Evolutionary conservation across 2,329 filamentous ascomycete genomes (phyloP).

Genomic region (Pseudogymnoascus sp.): DNA sequence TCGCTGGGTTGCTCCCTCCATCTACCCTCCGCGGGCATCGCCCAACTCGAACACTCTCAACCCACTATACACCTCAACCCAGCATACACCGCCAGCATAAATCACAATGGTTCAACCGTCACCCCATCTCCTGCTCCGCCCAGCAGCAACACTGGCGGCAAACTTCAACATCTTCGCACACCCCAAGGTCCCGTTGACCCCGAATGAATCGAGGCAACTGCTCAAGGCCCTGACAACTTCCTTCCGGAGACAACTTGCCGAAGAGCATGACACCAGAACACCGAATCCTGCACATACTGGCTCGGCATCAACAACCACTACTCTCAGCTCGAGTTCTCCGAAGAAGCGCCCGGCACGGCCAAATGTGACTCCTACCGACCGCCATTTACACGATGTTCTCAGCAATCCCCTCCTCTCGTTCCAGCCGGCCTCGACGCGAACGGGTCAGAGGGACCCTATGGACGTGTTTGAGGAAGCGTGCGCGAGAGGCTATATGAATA

Average conservation of each 20-base stretch:
- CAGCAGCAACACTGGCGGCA: constrained; percentile 36
- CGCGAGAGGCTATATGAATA: constrained; percentile 24
- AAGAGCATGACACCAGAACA: constrained; percentile 35
- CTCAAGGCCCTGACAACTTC: constrained; percentile 52
- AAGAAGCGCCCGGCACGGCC: constrained; percentile 3
- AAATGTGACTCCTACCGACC: constrained; percentile 29
- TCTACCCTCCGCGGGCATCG: not conserved
- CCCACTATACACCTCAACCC: not conserved
- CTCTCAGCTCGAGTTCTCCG: constrained; percentile 14
- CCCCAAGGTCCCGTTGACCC: constrained; percentile 42
- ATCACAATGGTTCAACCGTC: constrained; percentile 41
- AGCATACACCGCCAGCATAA: not conserved
- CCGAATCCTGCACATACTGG: constrained; percentile 23
- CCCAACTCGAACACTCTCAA: not conserved
- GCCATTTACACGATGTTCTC: constrained; percentile 41
- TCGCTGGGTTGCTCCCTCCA: not conserved
- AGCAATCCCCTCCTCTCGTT: constrained; percentile 38
- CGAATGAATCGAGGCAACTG: constrained; percentile 49
- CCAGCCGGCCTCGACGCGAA: not conserved
- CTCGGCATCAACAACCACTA: constrained; percentile 13
- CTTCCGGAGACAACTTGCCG: constrained; percentile 54
- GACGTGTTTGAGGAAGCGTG: constrained; percentile 25
- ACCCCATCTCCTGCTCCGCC: constrained; percentile 36
- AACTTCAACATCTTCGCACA: constrained; percentile 42
- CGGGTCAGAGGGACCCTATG: constrained; percentile 21